Percentiles rank a stretch among this genome's conserved stretches.
phyloP scores from a whole-genome alignment of 371 early-diverging fungal species.

The Nematocida ironsii region DNA sequence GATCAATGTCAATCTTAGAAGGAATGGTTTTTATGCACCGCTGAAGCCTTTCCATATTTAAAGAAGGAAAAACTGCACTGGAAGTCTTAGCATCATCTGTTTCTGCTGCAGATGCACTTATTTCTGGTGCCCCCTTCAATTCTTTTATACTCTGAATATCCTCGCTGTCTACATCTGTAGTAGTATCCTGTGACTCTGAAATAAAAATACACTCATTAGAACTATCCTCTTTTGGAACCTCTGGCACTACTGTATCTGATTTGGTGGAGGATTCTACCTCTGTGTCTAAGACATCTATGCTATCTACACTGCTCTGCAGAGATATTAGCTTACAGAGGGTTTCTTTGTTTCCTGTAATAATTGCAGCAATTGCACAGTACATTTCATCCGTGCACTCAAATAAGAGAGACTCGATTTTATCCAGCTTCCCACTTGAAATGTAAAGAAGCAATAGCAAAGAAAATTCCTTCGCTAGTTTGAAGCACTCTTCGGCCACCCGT shows the following conservation, averaged over 20 bases:
- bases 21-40: slow-evolving; percentile 16
- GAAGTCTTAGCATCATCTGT: not conserved
- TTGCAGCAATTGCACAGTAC: slow-evolving; percentile 31
- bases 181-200: slow-evolving; percentile 12
- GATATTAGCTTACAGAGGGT: slow-evolving; percentile 27
- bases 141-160: slow-evolving; percentile 1
- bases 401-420: slow-evolving; percentile 57
- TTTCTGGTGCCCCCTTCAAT: not conserved
- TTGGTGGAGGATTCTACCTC: slow-evolving; percentile 18
- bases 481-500: slow-evolving; percentile 65
- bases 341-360: slow-evolving; percentile 48
- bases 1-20: slow-evolving; percentile 2
- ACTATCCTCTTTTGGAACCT: slow-evolving; percentile 29
- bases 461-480: slow-evolving; percentile 52
- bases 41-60: slow-evolving; percentile 8
- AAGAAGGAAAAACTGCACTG: not conserved
- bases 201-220: not conserved
- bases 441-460: slow-evolving; percentile 63
- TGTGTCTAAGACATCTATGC: not conserved
- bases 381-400: slow-evolving; percentile 37
- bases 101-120: not conserved
- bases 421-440: slow-evolving; percentile 57
- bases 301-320: not conserved
- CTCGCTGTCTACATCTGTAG: not conserved
- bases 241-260: slow-evolving; percentile 31